Evolutionary conservation across 495 filamentous ascomycete species (phyloP).

Genomic region (Aspergillus funiculosus): DNA sequence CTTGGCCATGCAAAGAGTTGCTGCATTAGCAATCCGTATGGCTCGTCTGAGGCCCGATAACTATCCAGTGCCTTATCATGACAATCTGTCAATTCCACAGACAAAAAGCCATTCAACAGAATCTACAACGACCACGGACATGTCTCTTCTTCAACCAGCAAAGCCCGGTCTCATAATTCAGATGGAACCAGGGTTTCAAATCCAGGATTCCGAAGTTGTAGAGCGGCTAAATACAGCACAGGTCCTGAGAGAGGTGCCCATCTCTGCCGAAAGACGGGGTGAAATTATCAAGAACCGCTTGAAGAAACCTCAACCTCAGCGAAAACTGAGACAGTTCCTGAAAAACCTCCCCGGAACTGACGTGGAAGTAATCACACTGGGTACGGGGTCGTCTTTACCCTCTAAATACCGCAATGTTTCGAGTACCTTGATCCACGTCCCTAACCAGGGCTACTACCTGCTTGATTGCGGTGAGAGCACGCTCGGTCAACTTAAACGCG

Average conservation of each 20-base stretch:
- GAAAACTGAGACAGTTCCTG: constrained; percentile 35
- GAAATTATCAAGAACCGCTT: constrained; percentile 24
- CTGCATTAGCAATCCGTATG: constrained; percentile 57
- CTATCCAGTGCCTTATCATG: constrained; percentile 59
- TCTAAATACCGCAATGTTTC: constrained; percentile 96
- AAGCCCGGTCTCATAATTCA: constrained; percentile 51
- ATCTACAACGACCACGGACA: constrained; percentile 9
- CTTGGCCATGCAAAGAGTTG: constrained; percentile 58
- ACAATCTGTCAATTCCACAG: constrained; percentile 44
- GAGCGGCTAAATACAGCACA: constrained; percentile 48
- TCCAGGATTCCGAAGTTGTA: constrained; percentile 46
- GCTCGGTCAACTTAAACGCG: constrained; percentile 78
- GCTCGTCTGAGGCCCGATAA: constrained; percentile 61
- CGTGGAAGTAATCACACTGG: constrained; percentile 77
- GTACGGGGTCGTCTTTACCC: constrained; percentile 82
- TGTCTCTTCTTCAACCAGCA: constrained; percentile 28
- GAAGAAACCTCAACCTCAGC: constrained; percentile 21
- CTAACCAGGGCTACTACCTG: constrained; percentile 76
- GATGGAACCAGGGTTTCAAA: constrained; percentile 57
- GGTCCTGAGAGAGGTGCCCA: constrained; percentile 32
- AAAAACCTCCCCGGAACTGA: constrained; percentile 60
- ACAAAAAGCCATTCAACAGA: constrained; percentile 13
- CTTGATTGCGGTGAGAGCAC: constrained; percentile 93
- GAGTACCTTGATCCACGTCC: constrained; percentile 74
- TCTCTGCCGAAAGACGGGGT: constrained; percentile 41